Evolutionary conservation across 495 filamentous ascomycete species (phyloP).

Genomic region (Podospora comata): DNA sequence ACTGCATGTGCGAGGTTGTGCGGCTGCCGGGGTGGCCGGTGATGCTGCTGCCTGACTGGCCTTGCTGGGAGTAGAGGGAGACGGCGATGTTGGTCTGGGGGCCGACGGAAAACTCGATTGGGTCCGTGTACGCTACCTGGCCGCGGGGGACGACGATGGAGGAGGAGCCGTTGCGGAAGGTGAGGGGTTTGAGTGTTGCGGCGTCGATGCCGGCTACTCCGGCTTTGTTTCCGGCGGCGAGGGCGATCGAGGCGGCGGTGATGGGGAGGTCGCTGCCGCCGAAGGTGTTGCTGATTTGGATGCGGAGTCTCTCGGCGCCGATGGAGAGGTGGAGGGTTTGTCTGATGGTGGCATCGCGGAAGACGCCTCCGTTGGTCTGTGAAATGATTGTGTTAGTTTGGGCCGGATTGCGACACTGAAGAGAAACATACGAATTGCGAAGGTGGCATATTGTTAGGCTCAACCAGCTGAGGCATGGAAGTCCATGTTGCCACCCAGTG

Average conservation of each 20-base stretch:
- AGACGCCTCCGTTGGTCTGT: conserved; percentile 28
- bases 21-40: conserved; percentile 67
- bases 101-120: conserved; percentile 53
- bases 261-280: conserved; percentile 60
- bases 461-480: conserved; percentile 63
- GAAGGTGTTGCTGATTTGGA: conserved; percentile 68
- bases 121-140: conserved; percentile 60
- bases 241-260: conserved; percentile 55
- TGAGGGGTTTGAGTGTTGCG: conserved; percentile 48
- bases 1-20: conserved; percentile 57
- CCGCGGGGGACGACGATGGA: conserved; percentile 56
- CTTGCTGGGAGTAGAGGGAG: conserved; percentile 55
- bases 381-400: background rate
- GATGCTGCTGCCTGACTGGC: conserved; percentile 55
- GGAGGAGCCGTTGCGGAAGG: conserved; percentile 52
- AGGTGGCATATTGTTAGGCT: conserved; percentile 59
- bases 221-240: conserved; percentile 48
- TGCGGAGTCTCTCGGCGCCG: conserved; percentile 52
- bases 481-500: conserved; percentile 68
- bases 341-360: conserved; percentile 59
- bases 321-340: conserved; percentile 63
- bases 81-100: conserved; percentile 53
- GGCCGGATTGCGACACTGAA: background rate
- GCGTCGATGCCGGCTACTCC: conserved; percentile 54
- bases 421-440: conserved; percentile 53